Evolutionary conservation across 805 yeast genomes (phyloP), one percentile per base, ranked within the genome.

Genomic region (Priceomyces haplophilus): DNA sequence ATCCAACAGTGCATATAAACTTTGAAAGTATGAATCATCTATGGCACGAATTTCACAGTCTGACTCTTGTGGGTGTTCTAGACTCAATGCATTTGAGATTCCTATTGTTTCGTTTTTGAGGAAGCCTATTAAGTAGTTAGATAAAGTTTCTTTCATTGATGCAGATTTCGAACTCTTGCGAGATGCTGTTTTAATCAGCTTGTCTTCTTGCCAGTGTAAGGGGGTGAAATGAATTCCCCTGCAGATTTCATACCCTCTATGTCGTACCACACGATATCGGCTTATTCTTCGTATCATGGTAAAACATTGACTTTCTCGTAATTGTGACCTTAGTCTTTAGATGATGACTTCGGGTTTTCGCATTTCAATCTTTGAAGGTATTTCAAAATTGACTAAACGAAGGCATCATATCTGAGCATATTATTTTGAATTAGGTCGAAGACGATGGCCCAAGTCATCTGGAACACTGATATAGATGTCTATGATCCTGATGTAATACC

Each of bases 401-500:
- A 4, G 4, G n/a, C 5, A 4, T 31, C 20, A 30, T 7, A 7
- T 30, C 33, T 6, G 17, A 12, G n/a, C n/a, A 15, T 11, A 5
- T n/a, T 11, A 7, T 5, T 10, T 27, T 4, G 31, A 27, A 27
- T 10, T 27, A 5, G n/a, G 15, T 27, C 15, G n/a, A 27, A 27
- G n/a, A 27, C 12, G 27, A 69, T 70, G 76, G 67, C 76, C 12
- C 72, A 65, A 46, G 74, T 70, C 41, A 58, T 70, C 44, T 70
- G 76, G 76, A 70, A 70, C 52, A 50, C 70, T 15, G 76, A 70
- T 53, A 70, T 70, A 29, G 75, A 70, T 47, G 75, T 69, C 18
- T 70, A 70, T 45, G 63, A 70, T 44, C 54, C 56, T n/a, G 52
- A 55, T 20, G 62, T 59, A 8, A 70, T 71, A 17, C 75, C 76